Conservation (phyloP, 1,284 basidiomycete genomes). For the Sparassis latifolia region DNA sequence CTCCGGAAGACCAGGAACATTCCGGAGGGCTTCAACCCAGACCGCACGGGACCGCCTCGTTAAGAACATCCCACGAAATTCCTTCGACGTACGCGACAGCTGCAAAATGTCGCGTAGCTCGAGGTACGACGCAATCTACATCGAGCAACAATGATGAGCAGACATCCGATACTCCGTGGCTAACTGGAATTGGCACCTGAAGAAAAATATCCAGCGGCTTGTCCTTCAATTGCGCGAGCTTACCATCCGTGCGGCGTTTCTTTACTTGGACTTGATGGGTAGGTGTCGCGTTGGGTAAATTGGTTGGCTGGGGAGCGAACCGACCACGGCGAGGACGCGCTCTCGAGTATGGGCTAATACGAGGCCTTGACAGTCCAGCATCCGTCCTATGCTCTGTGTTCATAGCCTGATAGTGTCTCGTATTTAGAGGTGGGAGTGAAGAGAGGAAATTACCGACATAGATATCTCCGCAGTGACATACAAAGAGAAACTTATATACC, state of each 20-base stretch:
- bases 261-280: too few relatives aligned
- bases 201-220: constrained; percentile 25
- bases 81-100: constrained; percentile 18
- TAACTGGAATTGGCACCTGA: constrained; percentile 19
- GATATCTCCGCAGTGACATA: too few relatives aligned
- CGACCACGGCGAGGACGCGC: too few relatives aligned
- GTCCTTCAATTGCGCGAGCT: constrained; percentile 16
- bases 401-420: too few relatives aligned
- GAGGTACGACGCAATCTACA: constrained; percentile 18
- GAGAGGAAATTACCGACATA: too few relatives aligned
- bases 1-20: constrained; percentile 13
- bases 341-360: too few relatives aligned
- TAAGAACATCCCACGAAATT: constrained; percentile 12
- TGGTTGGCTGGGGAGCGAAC: too few relatives aligned
- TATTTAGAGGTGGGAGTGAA: too few relatives aligned
- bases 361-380: too few relatives aligned
- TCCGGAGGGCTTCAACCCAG: constrained; percentile 13
- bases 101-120: constrained; percentile 21
- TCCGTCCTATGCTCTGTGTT: too few relatives aligned
- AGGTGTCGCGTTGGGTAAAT: too few relatives aligned
- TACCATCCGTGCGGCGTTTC: not conserved
- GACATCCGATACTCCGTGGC: not conserved
- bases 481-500: too few relatives aligned
- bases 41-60: not conserved
- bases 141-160: not conserved